Base-by-base conservation (phyloP, 345 rosid species). In the Ricinus communis region DNA sequence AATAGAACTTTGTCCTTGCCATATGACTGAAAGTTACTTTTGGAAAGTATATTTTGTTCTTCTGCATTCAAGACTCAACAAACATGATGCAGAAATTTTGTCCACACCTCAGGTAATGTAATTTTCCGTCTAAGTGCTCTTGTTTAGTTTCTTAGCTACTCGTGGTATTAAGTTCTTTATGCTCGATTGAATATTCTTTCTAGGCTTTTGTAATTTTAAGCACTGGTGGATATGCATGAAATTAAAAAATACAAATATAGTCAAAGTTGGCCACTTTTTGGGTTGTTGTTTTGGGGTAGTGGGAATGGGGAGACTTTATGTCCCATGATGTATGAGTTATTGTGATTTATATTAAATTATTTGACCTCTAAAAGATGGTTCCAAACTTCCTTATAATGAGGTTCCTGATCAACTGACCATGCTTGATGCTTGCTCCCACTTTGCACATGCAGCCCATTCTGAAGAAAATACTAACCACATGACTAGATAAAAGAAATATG, bases 41-140 rank as follows among this genome's bases (percentile, higher is more conserved):
- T 72, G 80, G 80, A 77, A 77, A 68, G 80, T 77, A 24, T 77
- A 77, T 38, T 77, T 72, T 56, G 80, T 77, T 71, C 80, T 77
- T 43, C 73, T 77, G 65, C 73, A 77, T 67, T 77, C 80, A 38
- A 72, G 80, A 46, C 80, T 77, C 57, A 46, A 69, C 66, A 77
- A 68, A 47, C 73, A 67, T 36, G 80, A 77, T 72, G 73, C 80
- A 28, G 80, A 72, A 62, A 45, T 77, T 31, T 56, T 77, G 8
- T 72, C 80, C 27, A 72, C 80, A 5, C 70, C 73, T 46, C 80
- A 72, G 80, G 80, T 76, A 54, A 76, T 56, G n/a, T 53, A 54
- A 64, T 16, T 66, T 15, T 24, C n/a, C n/a, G n/a, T n/a, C n/a
- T 19, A 49, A 33, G 2, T 33, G 2, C 38, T 65, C 21, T 22